Evolutionary conservation across 805 yeast species (phyloP), one percentile per base, ranked within the genome.

Genomic region (Teunomyces stri): DNA sequence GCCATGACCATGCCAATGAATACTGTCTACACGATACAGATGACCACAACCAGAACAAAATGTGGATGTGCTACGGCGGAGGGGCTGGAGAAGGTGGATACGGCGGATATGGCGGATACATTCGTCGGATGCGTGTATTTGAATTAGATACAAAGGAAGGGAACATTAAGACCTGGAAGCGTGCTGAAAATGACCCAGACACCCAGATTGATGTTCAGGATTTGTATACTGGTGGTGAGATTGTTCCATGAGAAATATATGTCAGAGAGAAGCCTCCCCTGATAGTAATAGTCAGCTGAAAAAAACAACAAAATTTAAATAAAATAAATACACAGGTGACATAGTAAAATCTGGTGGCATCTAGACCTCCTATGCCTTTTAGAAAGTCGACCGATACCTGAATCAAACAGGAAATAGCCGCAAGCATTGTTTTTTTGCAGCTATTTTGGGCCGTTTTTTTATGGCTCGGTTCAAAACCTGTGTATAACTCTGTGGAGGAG

Each of bases 1-100:
- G 99, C 0, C 99, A 94, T 63, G 99, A 94, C 60, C 99, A 94
- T 64, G 87, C 89, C 56, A 94, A 94, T 65, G 98, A 94, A 60
- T 94, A 79, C 62, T 94, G 99, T 66, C 66, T 88, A 49, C 66
- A 75, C 44, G 86, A 87, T 53, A 63, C 70, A 18, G 52, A 52
- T 29, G 53, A 61, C 37, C 62, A 69, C n/a, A 56, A 60, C 10
- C 59, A 61, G 30, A 64, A 74, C 56, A 68, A 68, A 47, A 66
- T 85, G 28, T 89, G 96, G 96, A 69, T 94, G 29, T 94, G 99
- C 60, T 90, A 89, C 61, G 99, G 96, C 3, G 99, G 99, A 21
- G 95, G 84, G 1, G 76, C 80, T 4, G 99, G 98, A 12, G 95
- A 89, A 67, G 99, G 98, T 34, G 98, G 97, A 0, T 94, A 94